phyloP scores from a whole-genome alignment of 345 rosid genomes.

The Camelina neglecta region DNA sequence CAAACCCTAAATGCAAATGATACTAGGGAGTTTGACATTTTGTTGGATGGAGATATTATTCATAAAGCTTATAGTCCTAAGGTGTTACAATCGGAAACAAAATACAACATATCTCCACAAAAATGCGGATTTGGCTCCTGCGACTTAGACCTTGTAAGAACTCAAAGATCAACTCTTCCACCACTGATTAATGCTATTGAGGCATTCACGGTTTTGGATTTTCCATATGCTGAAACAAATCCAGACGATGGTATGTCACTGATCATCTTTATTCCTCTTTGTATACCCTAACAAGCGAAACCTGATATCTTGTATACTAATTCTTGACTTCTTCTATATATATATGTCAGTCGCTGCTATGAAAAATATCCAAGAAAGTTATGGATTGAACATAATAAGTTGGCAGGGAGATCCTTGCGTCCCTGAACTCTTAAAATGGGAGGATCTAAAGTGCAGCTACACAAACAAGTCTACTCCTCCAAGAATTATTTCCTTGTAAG shows the following conservation, averaged over 20 bases:
- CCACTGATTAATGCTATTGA: constrained; percentile 46
- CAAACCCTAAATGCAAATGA: not conserved
- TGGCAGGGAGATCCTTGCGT: not conserved
- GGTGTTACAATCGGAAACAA: constrained; percentile 13
- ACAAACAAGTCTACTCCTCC: constrained; percentile 34
- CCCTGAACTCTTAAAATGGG: not conserved
- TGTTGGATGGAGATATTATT: not conserved
- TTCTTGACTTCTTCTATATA: not conserved
- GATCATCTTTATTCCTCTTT: not conserved
- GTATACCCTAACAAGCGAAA: too few species aligned
- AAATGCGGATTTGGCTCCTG: not conserved
- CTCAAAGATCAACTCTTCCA: constrained; percentile 26
- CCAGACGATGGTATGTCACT: constrained; percentile 37
- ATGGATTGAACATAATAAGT: not conserved
- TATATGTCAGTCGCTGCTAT: not conserved
- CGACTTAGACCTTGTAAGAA: not conserved
- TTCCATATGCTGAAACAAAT: constrained; percentile 27
- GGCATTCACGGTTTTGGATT: constrained; percentile 19
- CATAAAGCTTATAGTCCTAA: constrained; percentile 5
- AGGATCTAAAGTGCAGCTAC: constrained; percentile 47
- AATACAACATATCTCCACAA: constrained; percentile 7
- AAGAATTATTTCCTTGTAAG: constrained; percentile 51
- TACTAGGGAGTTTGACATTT: constrained; percentile 24
- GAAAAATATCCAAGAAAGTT: not conserved
- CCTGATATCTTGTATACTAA: too few species aligned